A percentile compares a stretch with the other conserved stretches of the same genome.
phyloP scores from a whole-genome alignment of 208 protist genomes.

The Leishmania guyanensis region DNA sequence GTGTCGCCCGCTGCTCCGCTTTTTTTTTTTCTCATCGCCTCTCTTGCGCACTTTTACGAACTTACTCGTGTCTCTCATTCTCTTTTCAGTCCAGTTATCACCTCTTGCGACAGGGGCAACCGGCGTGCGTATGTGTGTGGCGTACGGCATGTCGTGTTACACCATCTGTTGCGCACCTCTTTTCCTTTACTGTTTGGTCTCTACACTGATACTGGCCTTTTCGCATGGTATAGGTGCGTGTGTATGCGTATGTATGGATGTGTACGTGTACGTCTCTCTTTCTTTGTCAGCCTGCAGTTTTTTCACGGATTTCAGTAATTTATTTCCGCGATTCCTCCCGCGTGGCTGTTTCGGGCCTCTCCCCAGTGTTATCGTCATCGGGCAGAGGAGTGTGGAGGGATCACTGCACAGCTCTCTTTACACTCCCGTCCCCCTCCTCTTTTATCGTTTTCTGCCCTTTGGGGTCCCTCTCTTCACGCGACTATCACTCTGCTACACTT shows the following conservation, averaged over 20 bases:
- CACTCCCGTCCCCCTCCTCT: background rate
- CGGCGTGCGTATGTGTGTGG: too few species aligned
- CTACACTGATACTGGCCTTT: too few species aligned
- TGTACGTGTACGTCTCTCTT: background rate
- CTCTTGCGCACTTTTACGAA: background rate
- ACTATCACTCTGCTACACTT: background rate
- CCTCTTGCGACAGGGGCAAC: background rate
- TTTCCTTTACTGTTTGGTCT: too few species aligned
- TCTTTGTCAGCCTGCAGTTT: too few species aligned
- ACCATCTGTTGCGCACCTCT: too few species aligned
- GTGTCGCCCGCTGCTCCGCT: too few species aligned
- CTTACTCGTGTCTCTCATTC: background rate
- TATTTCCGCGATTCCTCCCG: background rate
- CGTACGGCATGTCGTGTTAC: too few species aligned
- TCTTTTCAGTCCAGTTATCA: background rate
- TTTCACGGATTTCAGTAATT: background rate
- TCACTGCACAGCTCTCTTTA: background rate
- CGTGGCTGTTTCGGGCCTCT: too few species aligned
- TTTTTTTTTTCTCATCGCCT: background rate
- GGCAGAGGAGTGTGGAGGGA: background rate
- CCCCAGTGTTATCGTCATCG: background rate
- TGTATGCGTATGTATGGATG: background rate
- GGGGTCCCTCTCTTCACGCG: background rate
- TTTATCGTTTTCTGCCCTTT: background rate
- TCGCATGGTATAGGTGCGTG: background rate